phyloP scores from a whole-genome alignment of 2,329 filamentous ascomycete genomes.

The Grosmannia huntii region DNA sequence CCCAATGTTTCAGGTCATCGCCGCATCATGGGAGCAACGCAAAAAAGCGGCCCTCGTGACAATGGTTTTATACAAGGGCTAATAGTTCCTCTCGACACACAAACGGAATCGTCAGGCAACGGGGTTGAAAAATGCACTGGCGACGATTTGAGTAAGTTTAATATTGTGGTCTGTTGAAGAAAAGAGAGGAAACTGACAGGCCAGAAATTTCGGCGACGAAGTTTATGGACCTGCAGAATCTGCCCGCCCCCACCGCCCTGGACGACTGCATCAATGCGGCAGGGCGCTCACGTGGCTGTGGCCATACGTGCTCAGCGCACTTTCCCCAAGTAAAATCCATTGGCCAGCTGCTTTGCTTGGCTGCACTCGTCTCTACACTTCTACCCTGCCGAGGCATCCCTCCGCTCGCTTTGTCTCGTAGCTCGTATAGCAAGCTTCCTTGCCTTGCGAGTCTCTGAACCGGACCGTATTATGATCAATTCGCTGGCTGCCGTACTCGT shows the following conservation, averaged over 20 bases:
- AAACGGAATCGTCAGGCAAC: constrained; percentile 37
- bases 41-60: constrained; percentile 46
- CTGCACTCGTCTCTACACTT: background rate
- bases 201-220: background rate
- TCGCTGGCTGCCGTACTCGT: background rate
- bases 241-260: constrained; percentile 4
- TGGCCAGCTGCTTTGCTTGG: background rate
- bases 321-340: background rate
- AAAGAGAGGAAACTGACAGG: constrained; percentile 10
- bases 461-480: background rate
- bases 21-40: constrained; percentile 52
- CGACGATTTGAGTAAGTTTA: constrained; percentile 19
- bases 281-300: background rate
- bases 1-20: constrained; percentile 55
- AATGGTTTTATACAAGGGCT: constrained; percentile 54
- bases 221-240: background rate
- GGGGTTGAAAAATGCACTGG: constrained; percentile 20
- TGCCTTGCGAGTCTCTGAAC: background rate
- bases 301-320: background rate
- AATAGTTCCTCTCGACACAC: constrained; percentile 42
- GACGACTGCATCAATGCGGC: background rate
- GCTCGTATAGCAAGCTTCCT: background rate
- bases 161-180: constrained; percentile 19
- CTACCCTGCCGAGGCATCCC: background rate
- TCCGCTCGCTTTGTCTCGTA: background rate